Base-by-base conservation (phyloP, 441 rosid species). In the Mallotus repandus region DNA sequence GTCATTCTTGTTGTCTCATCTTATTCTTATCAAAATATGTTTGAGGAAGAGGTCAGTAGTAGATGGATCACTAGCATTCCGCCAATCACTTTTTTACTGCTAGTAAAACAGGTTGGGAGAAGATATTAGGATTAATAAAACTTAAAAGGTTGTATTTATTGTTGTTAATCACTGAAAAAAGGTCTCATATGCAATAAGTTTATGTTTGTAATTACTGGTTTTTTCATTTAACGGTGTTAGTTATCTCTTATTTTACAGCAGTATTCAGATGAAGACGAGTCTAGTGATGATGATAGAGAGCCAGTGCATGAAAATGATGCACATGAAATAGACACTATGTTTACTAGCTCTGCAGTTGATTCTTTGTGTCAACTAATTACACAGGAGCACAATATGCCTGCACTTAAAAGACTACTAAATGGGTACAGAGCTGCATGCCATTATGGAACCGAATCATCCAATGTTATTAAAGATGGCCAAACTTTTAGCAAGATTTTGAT, bases 341-440 rank as follows among this genome's bases (percentile, higher is more conserved):
- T 89, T 77, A 84, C 84, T 9, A 74, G 81, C 61, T 80, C 88
- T 77, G 73, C 84, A 32, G 67, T 92, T 74, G 82, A 82, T 68
- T 75, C 74, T 54, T 80, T 84, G 81, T 84, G 82, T 79, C 84
- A 80, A 74, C 79, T 79, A 73, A 86, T 89, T 70, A 77, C 62
- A 41, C 86, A 89, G 82, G 78, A 86, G 71, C 85, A 83, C 48
- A 84, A 81, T 76, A 76, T 86, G 58, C 79, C 89, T 72, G 93
- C 97, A 67, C 75, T 95, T 67, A 70, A 67, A 65, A 83, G 86
- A 73, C 71, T 93, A 63, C 65, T 91, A 72, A 95, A 93, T 80
- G 89, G 86, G 70, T 95, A 89, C 80, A 86, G 91, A 77, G 89
- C 97, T 75, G 97, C 92, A 53, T 91, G 98, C 80, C 90, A 83